A percentile compares a stretch with the other conserved stretches of the same genome.
phyloP scores from a whole-genome alignment of 2,329 filamentous ascomycete genomes.

The Metarhizium humberi region DNA sequence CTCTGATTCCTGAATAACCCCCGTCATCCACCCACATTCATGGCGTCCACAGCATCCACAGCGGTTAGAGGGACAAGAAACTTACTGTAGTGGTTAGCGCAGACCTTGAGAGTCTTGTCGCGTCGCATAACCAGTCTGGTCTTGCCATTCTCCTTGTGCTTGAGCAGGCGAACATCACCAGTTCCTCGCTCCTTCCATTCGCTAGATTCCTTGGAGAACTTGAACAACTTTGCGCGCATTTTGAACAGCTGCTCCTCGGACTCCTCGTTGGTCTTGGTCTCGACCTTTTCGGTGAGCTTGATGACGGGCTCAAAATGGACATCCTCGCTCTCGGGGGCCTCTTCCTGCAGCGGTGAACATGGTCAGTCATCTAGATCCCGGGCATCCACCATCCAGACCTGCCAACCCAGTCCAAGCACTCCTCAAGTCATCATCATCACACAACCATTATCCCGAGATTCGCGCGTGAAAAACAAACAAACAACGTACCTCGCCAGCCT shows the following conservation, averaged over 20 bases:
- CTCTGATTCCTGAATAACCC: neutral
- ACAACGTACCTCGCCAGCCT: conserved; percentile 45
- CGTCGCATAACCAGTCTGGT: conserved; percentile 95
- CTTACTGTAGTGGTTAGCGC: conserved; percentile 99
- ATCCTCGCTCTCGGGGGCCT: conserved; percentile 78
- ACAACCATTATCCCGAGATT: neutral
- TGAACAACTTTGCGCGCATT: conserved; percentile 99
- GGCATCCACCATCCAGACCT: neutral
- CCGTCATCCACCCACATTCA: neutral
- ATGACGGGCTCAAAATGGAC: conserved; percentile 97
- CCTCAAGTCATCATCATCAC: neutral
- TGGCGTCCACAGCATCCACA: neutral
- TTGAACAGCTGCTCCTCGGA: conserved; percentile 96
- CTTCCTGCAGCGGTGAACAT: conserved; percentile 41
- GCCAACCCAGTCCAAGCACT: neutral
- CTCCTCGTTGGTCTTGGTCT: conserved; percentile 97
- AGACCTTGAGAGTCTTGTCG: conserved; percentile 99
- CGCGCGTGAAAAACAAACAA: neutral
- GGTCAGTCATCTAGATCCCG: conserved; percentile 1
- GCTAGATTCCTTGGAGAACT: conserved; percentile 81
- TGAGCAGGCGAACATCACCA: conserved; percentile 89
- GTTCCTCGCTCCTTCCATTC: conserved; percentile 99
- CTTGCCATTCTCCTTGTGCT: conserved; percentile 99
- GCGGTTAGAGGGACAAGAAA: conserved; percentile 9
- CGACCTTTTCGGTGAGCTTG: conserved; percentile 91